Base-by-base conservation (phyloP, 2,329 filamentous ascomycete genomes). In the Ophiostoma australiae region DNA sequence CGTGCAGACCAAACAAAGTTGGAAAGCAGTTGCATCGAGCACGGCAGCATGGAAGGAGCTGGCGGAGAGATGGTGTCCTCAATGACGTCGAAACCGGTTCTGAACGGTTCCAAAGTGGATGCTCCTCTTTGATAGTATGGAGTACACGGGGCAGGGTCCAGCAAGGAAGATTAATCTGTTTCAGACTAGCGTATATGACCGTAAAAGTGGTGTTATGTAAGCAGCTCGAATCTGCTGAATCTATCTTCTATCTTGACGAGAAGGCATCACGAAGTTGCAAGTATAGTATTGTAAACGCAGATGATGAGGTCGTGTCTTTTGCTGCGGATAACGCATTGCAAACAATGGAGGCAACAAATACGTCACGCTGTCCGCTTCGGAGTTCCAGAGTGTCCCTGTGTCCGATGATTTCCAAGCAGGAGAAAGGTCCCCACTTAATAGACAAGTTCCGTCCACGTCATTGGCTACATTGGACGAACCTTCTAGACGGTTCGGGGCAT, bases 401-500 rank as follows among this genome's bases (percentile, higher is more conserved):
- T 58, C 23, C 52, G 23, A 13, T 63, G 58, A 63, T 63, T 33
- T 63, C 58, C 58, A 63, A 63, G 27, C 58, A 63, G 2, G 15
- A 5, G 13, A 1, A 3, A 20, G 20, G 10, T 63, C 27, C 7
- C 58, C 58, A 63, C 52, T 35, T 52, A 48, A 41, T 13, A 69
- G n/a, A 35, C 20, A 35, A 31, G 3, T 15, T 1, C 8, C 8
- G 3, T 4, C 8, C 8, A 27, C 39, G 31, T 55, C 15, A 68
- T 68, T 68, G 67, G 67, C 41, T 11, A 55, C 5, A 69, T 31
- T 11, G 4, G 17, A 6, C 7, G 33, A 58, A 69, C 17, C 48
- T 61, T 58, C 67, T 52, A 69, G 67, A 69, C 7, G 33, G 44
- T 52, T 68, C 67, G 27, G 41, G 67, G 41, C 23, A 17, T 20